Base-by-base conservation (phyloP, 805 yeast genomes). In the Komagataella pastoris region DNA sequence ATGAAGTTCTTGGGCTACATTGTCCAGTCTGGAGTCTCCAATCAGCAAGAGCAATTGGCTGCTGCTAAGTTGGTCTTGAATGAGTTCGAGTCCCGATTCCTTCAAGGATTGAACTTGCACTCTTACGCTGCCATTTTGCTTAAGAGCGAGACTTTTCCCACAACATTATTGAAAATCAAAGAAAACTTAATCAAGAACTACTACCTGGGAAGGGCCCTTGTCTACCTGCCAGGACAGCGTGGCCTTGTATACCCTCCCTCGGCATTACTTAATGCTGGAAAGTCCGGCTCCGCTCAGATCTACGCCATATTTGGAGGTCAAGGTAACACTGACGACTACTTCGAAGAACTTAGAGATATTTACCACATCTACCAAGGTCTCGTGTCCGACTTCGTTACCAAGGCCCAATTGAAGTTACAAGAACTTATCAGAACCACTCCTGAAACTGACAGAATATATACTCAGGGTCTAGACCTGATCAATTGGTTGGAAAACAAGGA, bases 271-370 rank as follows among this genome's bases (percentile, higher is more conserved):
- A 74, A 80, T 55, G 80, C 85, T 50, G 78, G 77, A n/a, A 63
- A 72, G 50, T 73, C 74, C 53, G 70, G 74, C 46, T 69, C 75
- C 50, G 87, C 90, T 47, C 73, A 75, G 54, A 68, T 90, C 52
- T 80, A 77, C 54, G 96, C 97, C 56, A 81, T 93, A 59, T 93
- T 91, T 62, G 99, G 99, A 66, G 99, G 99, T 63, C 99, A 93
- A 74, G 99, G 99, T 70, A 91, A 88, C 73, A 83, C 95, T 51
- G 98, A 93, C 65, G 97, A 93, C 66, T 93, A 88, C 74, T 93
- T 93, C 61, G 97, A 90, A 66, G 99, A 93, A 74, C 79, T 93
- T 65, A 82, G 96, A 66, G 95, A 88, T 57, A 67, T 90, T 54
- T 84, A 86, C 73, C 72, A 79, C 57, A 76, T 82, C 54, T 93